Evolutionary conservation across 208 protist species (phyloP).

Genomic region (Wallacemonas collosoma): DNA sequence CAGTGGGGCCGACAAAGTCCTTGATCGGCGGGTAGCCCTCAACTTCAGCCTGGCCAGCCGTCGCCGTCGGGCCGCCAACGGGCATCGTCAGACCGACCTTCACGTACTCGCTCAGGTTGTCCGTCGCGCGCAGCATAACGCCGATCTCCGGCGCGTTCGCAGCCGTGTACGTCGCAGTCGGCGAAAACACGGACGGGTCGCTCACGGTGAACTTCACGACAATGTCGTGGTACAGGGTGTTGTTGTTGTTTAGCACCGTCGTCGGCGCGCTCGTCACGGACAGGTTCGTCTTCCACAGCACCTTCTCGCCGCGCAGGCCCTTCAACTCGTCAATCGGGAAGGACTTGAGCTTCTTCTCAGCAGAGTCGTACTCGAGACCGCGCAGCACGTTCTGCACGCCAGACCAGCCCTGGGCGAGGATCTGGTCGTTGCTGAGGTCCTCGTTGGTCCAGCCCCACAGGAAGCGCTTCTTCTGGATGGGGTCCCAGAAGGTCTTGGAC

Average conservation of each 20-base stretch:
- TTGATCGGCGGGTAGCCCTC: too few relatives aligned
- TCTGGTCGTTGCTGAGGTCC: constrained; percentile 36
- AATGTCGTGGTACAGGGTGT: constrained; percentile 28
- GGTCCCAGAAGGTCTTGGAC: constrained; percentile 51
- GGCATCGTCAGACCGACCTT: neutral
- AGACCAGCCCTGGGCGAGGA: constrained; percentile 43
- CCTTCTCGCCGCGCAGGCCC: too few relatives aligned
- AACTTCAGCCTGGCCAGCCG: too few relatives aligned
- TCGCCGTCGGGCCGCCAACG: too few relatives aligned
- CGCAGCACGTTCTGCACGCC: constrained; percentile 53
- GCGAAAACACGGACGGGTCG: constrained; percentile 21
- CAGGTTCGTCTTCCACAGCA: neutral
- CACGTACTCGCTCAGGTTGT: constrained; percentile 11
- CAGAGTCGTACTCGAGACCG: constrained; percentile 40
- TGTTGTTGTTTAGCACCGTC: neutral
- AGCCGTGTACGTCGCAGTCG: constrained; percentile 21
- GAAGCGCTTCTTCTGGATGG: constrained; percentile 45
- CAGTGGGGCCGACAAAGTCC: too few relatives aligned
- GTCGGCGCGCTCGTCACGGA: constrained; percentile 1
- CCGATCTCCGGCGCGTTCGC: constrained; percentile 37
- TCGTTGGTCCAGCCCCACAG: constrained; percentile 56
- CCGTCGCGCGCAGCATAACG: constrained; percentile 30
- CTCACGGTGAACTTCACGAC: constrained; percentile 33
- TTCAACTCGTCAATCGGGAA: too few relatives aligned
- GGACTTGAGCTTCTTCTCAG: constrained; percentile 45